These are phyloP conservation scores for Eutrema yunnanense DNA, from an alignment of 345 rosid species.

Conservation along the genomic window DNA sequence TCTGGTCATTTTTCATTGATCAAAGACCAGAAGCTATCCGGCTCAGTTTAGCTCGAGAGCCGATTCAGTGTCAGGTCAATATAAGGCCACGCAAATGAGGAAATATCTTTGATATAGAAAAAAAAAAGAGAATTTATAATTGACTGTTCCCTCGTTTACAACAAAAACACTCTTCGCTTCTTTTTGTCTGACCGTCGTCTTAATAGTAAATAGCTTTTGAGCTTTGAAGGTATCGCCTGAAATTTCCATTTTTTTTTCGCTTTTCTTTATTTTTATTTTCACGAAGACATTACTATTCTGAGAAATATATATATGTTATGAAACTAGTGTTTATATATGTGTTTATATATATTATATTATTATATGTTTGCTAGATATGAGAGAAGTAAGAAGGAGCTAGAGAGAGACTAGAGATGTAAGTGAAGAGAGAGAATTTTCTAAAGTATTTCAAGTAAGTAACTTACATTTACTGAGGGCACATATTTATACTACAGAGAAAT, in stretches of 20 bases:
- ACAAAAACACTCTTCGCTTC: not conserved
- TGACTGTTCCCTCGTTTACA: not conserved
- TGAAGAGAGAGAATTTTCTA: no score
- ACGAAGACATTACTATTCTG: not conserved
- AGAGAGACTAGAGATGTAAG: no score
- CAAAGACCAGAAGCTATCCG: not conserved
- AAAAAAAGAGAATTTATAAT: not conserved
- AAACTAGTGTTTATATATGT: no score
- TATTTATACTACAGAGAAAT: no score
- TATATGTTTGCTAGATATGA: no score
- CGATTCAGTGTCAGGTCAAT: not conserved
- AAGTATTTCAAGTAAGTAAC: no score
- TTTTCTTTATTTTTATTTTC: not conserved
- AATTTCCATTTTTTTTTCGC: not conserved
- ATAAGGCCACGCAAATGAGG: constrained; percentile 7
- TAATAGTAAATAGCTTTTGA: not conserved
- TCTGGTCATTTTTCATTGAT: not conserved
- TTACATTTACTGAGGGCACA: no score
- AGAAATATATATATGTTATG: not conserved
- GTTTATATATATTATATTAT: no score
- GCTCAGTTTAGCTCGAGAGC: not conserved
- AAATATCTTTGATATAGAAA: not conserved
- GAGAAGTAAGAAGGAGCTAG: no score
- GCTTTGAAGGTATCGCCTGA: constrained; percentile 8
- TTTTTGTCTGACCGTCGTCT: not conserved